Evolutionary conservation across 805 yeast species (phyloP).

Genomic region (Kuraishia floccosa): DNA sequence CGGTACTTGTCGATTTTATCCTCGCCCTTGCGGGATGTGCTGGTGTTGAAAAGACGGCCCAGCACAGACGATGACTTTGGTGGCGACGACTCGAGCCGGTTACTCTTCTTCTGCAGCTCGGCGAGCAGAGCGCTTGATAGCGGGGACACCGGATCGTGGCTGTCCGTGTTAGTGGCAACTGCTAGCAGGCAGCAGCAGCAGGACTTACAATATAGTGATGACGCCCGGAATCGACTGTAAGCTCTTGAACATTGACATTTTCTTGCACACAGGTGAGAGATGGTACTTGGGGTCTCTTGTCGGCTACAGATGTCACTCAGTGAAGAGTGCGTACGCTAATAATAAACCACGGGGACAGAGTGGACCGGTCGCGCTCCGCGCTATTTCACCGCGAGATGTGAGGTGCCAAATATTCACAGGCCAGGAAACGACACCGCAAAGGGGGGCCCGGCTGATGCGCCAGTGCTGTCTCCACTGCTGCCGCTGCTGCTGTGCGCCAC

Average conservation of each 20-base stretch:
- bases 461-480: too few species aligned
- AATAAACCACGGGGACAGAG: too few species aligned
- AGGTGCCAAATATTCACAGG: too few species aligned
- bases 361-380: too few species aligned
- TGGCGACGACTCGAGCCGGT: conserved; percentile 1
- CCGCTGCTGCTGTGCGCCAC: too few species aligned
- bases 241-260: conserved; percentile 37
- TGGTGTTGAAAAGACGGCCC: not conserved
- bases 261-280: not conserved
- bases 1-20: not conserved
- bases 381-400: too few species aligned
- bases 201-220: conserved; percentile 28
- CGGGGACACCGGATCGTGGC: conserved; percentile 14
- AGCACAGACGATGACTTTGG: not conserved
- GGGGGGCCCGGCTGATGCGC: too few species aligned
- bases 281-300: not conserved
- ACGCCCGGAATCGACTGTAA: conserved; percentile 32
- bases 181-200: not conserved
- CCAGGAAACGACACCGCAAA: too few species aligned
- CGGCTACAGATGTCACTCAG: too few species aligned
- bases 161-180: conserved; percentile 1
- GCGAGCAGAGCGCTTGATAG: conserved; percentile 8
- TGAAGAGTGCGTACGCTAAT: too few species aligned
- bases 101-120: conserved; percentile 5
- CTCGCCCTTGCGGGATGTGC: not conserved